These are phyloP conservation scores for Glutinoglossum americanum DNA, from an alignment of 495 filamentous ascomycete species.

Conservation along the genomic window DNA sequence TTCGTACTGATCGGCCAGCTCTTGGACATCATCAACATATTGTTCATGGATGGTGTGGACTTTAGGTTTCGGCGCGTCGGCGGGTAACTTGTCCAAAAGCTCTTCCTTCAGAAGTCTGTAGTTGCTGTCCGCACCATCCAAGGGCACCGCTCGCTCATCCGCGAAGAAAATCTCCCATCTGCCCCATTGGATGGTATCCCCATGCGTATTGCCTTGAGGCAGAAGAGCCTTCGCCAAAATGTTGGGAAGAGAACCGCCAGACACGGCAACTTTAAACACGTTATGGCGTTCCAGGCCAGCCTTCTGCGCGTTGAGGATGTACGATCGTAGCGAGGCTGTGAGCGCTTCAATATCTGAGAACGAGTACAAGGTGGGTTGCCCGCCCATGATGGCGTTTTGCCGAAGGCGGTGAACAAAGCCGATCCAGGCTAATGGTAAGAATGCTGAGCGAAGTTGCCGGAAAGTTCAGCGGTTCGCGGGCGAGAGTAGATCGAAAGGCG, in stretches of 20 bases:
- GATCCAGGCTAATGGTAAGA: background rate
- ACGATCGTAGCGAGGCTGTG: conserved; percentile 51
- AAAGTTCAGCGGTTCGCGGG: too few relatives aligned
- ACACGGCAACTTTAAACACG: conserved; percentile 77
- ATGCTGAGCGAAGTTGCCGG: background rate
- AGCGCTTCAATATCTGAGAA: conserved; percentile 47
- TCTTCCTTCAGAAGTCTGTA: conserved; percentile 72
- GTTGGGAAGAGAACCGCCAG: conserved; percentile 79
- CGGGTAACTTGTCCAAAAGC: conserved; percentile 68
- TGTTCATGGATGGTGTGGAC: conserved; percentile 58
- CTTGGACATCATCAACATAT: conserved; percentile 62
- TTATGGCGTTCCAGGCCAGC: conserved; percentile 56
- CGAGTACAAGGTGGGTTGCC: conserved; percentile 67
- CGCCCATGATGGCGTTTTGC: conserved; percentile 31
- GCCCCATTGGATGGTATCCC: conserved; percentile 48
- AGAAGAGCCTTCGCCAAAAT: conserved; percentile 70
- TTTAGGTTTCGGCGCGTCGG: conserved; percentile 35
- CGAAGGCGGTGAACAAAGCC: background rate
- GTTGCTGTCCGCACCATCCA: conserved; percentile 84
- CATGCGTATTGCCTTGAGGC: conserved; percentile 29
- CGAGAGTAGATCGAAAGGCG: too few relatives aligned
- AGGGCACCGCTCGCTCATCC: conserved; percentile 84
- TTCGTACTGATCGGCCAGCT: conserved; percentile 86
- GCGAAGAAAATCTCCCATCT: conserved; percentile 98
- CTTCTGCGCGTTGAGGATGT: conserved; percentile 60